phyloP scores from a whole-genome alignment of 768 basidiomycete genomes.

The Coprinellus micaceus region DNA sequence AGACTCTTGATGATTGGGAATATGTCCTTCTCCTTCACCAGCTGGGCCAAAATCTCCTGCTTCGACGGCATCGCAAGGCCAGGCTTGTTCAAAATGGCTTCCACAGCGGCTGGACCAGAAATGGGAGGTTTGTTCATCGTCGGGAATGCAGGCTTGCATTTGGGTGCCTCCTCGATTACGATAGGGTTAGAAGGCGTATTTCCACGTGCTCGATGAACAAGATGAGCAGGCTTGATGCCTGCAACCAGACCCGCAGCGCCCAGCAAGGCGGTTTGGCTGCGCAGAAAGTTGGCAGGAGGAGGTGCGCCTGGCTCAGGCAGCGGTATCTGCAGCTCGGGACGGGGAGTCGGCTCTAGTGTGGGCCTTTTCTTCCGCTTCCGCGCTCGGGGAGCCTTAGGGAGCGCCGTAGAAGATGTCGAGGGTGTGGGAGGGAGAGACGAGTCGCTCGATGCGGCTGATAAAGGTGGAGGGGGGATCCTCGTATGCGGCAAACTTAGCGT shows the following conservation, averaged over 20 bases:
- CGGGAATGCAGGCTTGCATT: slow-evolving; percentile 25
- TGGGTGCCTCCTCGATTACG: slow-evolving; percentile 58
- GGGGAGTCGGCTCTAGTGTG: slow-evolving; percentile 37
- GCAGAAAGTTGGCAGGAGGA: slow-evolving; percentile 63
- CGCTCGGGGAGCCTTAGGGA: slow-evolving; percentile 23
- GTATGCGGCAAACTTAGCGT: slow-evolving; percentile 41
- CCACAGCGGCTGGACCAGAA: background rate
- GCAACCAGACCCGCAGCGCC: slow-evolving; percentile 71
- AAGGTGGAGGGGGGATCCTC: slow-evolving; percentile 14
- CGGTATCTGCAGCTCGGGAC: slow-evolving; percentile 51
- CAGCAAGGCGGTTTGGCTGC: slow-evolving; percentile 68
- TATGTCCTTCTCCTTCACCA: slow-evolving; percentile 62
- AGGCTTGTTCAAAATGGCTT: slow-evolving; percentile 33
- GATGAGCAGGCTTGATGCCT: slow-evolving; percentile 55
- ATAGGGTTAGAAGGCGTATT: slow-evolving; percentile 62
- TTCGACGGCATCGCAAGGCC: slow-evolving; percentile 47
- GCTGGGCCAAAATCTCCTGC: slow-evolving; percentile 55
- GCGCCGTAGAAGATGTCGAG: slow-evolving; percentile 19
- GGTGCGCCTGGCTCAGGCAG: slow-evolving; percentile 62
- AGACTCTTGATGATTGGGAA: slow-evolving; percentile 63
- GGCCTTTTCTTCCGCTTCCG: slow-evolving; percentile 34
- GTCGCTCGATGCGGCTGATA: slow-evolving; percentile 12
- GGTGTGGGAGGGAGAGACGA: slow-evolving; percentile 13
- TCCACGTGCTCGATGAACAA: slow-evolving; percentile 43
- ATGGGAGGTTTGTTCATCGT: slow-evolving; percentile 12